phyloP scores from a whole-genome alignment of 768 basidiomycete genomes.

The Tubosaeta brunneosetosa region DNA sequence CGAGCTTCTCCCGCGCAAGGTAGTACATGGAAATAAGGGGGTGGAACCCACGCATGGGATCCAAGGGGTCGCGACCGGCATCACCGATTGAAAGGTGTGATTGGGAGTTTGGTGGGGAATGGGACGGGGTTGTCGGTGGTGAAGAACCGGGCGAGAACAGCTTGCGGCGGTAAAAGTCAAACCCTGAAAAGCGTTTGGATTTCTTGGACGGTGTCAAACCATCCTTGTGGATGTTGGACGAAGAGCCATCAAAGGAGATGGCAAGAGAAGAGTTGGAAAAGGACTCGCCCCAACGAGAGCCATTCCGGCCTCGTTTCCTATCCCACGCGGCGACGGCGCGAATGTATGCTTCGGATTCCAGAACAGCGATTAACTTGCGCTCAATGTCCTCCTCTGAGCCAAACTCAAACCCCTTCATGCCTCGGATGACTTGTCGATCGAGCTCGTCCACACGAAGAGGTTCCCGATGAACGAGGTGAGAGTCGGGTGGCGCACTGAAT shows the following conservation, averaged over 20 bases:
- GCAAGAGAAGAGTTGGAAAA: constrained; percentile 69
- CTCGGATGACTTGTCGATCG: constrained; percentile 77
- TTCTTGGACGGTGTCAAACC: constrained; percentile 49
- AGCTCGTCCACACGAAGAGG: constrained; percentile 87
- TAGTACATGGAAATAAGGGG: constrained; percentile 96
- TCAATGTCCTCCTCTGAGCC: constrained; percentile 86
- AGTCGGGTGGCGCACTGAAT: constrained; percentile 71
- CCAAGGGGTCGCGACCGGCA: constrained; percentile 48
- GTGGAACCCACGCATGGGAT: constrained; percentile 92
- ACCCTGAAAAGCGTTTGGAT: constrained; percentile 85
- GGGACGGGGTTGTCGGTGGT: constrained; percentile 48
- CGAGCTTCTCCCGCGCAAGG: constrained; percentile 92
- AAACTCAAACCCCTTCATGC: constrained; percentile 97
- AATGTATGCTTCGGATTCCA: constrained; percentile 74
- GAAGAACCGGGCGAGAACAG: constrained; percentile 59
- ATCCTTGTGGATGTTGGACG: constrained; percentile 40
- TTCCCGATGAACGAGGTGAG: constrained; percentile 84
- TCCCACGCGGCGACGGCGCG: constrained; percentile 78
- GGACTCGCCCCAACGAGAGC: constrained; percentile 46
- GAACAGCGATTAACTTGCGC: constrained; percentile 60
- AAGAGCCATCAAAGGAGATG: constrained; percentile 52
- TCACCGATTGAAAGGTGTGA: constrained; percentile 50
- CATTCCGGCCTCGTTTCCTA: constrained; percentile 50
- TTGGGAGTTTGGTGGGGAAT: constrained; percentile 59
- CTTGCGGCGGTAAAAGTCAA: constrained; percentile 92